phyloP scores from a whole-genome alignment of 768 basidiomycete species.

The Trametes elegans region DNA sequence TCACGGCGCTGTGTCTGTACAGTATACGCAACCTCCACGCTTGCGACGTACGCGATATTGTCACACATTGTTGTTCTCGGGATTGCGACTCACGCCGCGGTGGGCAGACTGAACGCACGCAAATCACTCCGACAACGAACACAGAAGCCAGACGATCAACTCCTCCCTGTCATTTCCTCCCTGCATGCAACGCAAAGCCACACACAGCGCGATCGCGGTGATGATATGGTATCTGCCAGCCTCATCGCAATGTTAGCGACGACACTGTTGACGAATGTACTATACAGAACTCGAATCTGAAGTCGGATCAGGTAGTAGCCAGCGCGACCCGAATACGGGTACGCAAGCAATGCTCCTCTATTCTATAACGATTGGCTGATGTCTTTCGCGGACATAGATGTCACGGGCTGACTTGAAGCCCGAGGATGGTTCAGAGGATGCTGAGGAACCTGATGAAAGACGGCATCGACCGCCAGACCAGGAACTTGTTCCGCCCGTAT shows the following conservation, averaged over 20 bases:
- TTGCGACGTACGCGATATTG: slow-evolving; percentile 24
- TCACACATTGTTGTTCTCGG: not conserved
- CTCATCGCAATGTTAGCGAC: not conserved
- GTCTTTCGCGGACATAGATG: not conserved
- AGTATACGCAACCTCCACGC: slow-evolving; percentile 30
- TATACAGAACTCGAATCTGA: not conserved
- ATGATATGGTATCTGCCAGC: slow-evolving; percentile 4
- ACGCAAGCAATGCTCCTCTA: not conserved
- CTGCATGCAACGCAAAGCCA: slow-evolving; percentile 13
- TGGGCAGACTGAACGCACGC: slow-evolving; percentile 19
- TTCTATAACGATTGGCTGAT: not conserved
- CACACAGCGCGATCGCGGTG: not conserved
- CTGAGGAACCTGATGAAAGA: not conserved
- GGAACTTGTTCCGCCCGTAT: not conserved
- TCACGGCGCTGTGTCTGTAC: not conserved
- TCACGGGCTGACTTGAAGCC: not conserved
- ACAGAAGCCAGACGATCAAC: slow-evolving; percentile 11
- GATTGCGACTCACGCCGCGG: not conserved
- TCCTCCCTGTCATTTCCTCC: slow-evolving; percentile 14
- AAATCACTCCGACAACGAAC: slow-evolving; percentile 19
- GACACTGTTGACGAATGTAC: not conserved
- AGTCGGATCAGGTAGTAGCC: not conserved
- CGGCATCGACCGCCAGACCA: not conserved
- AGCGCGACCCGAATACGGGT: slow-evolving; percentile 5
- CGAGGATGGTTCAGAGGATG: not conserved